Base-by-base conservation (phyloP, 2,329 filamentous ascomycete genomes). In the Trichoderma brevicompactum region DNA sequence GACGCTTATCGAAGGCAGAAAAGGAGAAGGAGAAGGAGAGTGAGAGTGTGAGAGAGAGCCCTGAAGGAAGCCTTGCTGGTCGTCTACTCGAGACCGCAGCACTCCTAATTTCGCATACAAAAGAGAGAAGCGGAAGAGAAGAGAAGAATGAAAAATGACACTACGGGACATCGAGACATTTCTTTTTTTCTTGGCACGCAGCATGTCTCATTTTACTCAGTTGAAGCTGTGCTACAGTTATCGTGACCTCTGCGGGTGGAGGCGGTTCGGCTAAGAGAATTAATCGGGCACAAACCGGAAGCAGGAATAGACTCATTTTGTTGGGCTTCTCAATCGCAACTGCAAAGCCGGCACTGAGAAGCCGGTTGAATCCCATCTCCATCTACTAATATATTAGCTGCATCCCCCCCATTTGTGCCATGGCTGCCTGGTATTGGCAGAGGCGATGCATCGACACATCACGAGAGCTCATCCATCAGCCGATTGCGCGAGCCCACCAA, bases 401-500 rank as follows among this genome's bases (percentile, higher is more conserved):
- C 53, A 44, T 46, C 40, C 40, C 28, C 36, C n/a, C 40, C 15
- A 58, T 56, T 44, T 13, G 8, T 46, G 2, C 23, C 23, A 56
- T 32, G 1, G 15, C 23, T 34, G 54, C 28, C 23, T 19, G 8
- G 15, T 38, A 56, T 34, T 32, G 15, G 40, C 7, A 43, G 40
- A 56, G 17, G 9, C 10, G 40, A 7, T 44, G 13, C 40, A 34
- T 56, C 17, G n/a, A 28, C 19, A 12, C 34, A 60, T 60, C 56
- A 60, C 46, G 56, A 60, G 56, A 49, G 41, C 44, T 19, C 15
- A 7, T 50, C 32, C 46, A 32, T 60, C 23, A 41, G 44, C 34
- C 36, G 32, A 40, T 28, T 32, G 7, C 1, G 8, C 17, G 19
- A 13, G 36, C 17, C 44, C 34, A 32, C 56, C 56, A 60, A 60